These are phyloP conservation scores for Carex parvula DNA, from an alignment of 176 grass and related monocot genomes.

Conservation along the genomic window DNA sequence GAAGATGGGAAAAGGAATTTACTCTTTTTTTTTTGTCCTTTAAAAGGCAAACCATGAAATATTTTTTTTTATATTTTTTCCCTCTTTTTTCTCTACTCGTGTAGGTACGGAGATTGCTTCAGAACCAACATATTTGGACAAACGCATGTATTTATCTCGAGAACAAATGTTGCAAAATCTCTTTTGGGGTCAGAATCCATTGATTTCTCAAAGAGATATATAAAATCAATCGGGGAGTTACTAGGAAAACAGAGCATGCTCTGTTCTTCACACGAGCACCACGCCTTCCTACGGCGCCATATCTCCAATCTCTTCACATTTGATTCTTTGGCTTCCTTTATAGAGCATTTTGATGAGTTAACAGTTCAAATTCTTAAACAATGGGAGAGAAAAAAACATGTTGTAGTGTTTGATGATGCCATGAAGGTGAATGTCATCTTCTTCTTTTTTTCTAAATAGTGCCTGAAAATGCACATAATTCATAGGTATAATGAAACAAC, in stretches of 20 bases:
- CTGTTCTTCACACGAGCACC: slow-evolving; percentile 50
- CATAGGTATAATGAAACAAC: not conserved
- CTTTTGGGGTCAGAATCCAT: slow-evolving; percentile 48
- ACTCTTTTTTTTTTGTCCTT: not conserved
- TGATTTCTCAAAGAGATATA: slow-evolving; percentile 77
- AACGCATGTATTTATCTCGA: slow-evolving; percentile 71
- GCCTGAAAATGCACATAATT: not conserved
- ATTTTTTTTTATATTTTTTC: too few relatives aligned
- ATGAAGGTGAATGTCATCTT: slow-evolving; percentile 31
- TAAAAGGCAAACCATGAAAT: too few relatives aligned
- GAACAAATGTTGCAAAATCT: slow-evolving; percentile 19
- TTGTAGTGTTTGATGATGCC: slow-evolving; percentile 55
- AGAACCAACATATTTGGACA: slow-evolving; percentile 54
- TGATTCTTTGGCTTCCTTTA: slow-evolving; percentile 34
- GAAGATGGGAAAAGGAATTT: not conserved
- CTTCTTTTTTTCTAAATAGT: not conserved
- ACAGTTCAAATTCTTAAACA: not conserved
- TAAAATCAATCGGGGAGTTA: slow-evolving; percentile 61
- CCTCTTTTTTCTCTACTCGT: not conserved
- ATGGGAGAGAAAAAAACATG: not conserved
- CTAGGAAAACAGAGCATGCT: slow-evolving; percentile 77
- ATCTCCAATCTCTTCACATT: slow-evolving; percentile 54
- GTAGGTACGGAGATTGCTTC: slow-evolving; percentile 60
- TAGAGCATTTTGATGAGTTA: slow-evolving; percentile 40
- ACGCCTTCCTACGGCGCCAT: slow-evolving; percentile 44